phyloP scores from a whole-genome alignment of 164 flowering plant genomes.

The Amborella trichopoda region DNA sequence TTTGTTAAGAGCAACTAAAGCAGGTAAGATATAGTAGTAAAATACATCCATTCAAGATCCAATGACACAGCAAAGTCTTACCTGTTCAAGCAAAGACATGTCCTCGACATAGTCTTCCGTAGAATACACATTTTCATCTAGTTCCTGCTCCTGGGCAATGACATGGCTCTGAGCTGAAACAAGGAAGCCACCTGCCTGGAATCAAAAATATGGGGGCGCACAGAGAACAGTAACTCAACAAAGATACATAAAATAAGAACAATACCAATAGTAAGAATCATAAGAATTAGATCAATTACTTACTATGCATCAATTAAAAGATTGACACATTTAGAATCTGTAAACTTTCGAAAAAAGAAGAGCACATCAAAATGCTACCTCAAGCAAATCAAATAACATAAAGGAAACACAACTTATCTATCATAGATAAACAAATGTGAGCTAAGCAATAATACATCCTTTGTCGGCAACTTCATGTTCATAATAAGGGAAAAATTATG shows the following conservation, averaged over 20 bases:
- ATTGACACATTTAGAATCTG: no score
- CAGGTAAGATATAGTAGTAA: not conserved
- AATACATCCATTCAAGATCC: not conserved
- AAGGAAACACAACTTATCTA: no score
- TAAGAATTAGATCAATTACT: no score
- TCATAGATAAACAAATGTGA: no score
- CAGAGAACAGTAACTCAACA: conserved; percentile 5
- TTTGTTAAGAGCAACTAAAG: conserved; percentile 1
- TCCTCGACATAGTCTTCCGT: conserved; percentile 43
- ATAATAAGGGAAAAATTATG: no score
- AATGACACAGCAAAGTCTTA: conserved; percentile 8
- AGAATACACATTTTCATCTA: conserved; percentile 53
- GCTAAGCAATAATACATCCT: no score
- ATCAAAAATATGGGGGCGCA: conserved; percentile 11
- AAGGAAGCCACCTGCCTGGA: conserved; percentile 93
- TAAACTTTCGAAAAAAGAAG: no score
- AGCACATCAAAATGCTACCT: no score
- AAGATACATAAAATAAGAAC: not conserved
- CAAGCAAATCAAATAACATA: no score
- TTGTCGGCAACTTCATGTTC: no score
- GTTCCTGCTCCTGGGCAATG: conserved; percentile 57
- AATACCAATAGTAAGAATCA: not conserved
- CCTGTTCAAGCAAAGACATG: conserved; percentile 81
- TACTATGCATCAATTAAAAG: no score
- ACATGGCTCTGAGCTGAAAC: conserved; percentile 53